Evolutionary conservation across 73 alveolate genomes (phyloP), one percentile per base, ranked within the genome.

Genomic region (Paramecium caudatum): DNA sequence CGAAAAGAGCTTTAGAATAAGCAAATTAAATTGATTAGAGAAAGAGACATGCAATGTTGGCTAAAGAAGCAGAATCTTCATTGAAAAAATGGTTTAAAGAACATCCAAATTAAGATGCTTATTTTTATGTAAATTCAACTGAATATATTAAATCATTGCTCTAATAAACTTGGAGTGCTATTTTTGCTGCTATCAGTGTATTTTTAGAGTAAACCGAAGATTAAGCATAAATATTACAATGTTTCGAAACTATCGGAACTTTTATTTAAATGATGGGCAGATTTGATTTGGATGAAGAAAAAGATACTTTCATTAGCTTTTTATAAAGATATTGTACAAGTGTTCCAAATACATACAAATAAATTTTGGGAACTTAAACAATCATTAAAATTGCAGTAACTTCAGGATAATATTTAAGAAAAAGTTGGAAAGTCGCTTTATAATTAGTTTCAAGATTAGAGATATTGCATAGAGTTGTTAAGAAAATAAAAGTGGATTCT

Each of bases 51-150:
- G 96, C 94, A 25, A 65, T 94, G 46, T 93, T 91, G 80, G 82
- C 91, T 19, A 94, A 92, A 74, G 99, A 97, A 82, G 94, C 96
- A 15, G 93, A 96, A 87, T 93, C 95, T 65, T 90, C 95, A 61
- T 90, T 96, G 16, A 96, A 95, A 91, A 96, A 95, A 90, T 95
- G 98, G 48, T 92, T 96, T 32, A 95, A 94, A 82, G 91, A 94
- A 82, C 91, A 83, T 61, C 69, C 92, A 21, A 82, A 83, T 25
- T 37, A 46, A 50, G 47, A 82, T 15, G 91, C 86, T 33, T 70
- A 91, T 43, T 92, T 91, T 55, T 47, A 45, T 12, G 97, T 94
- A 8, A 88, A 80, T 43, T 94, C 95, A 47, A 49, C 91, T 8
- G 94, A 92, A 6, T 95, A 94, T 33, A 69, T 95, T 10, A 92